Base-by-base conservation (phyloP, 805 yeast species). In the Candida sphagnicola region DNA sequence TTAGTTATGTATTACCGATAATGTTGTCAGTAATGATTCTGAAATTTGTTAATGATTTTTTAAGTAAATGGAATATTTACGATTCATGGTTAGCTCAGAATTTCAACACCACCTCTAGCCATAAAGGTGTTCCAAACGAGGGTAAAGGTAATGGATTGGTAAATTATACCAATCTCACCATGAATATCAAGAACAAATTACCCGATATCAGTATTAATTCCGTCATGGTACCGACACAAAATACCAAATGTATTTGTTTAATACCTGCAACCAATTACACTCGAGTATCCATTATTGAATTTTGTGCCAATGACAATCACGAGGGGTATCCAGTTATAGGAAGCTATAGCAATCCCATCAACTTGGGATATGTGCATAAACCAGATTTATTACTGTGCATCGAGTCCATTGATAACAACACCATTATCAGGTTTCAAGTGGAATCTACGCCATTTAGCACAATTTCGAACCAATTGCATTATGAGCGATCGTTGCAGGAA, bases 1-100 rank as follows among this genome's bases (percentile, higher is more conserved):
- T 88, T 35, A 75, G 85, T 0, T 87, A 87, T 52, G 88, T 86
- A 2, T 65, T 87, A 31, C 96, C 96, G 0, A 83, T 87, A 21
- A 87, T 87, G 96, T 65, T 80, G 11, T 83, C 90, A 1, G 95
- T 86, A 2, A 75, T 88, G 68, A 70, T 80, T 6, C 77, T 90
- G 34, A 80, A 85, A 50, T 74, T 85, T 60, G 72, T 80, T n/a
- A 82, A 78, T 46, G 93, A 87, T 51, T 66, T 76, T 37, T 58
- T 82, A 31, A 64, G 74, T 15, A 71, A 69, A 36, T 70, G 70
- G 29, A 83, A 85, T 34, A 78, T 85, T 35, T 85, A 85, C 53
- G 93, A 86, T 40, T 39, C 63, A 2, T 64, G 65, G 65, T 45
- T 66, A 17, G 54, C 53, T 26, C 35, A 42, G 18, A 49, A 52